These are phyloP conservation scores for Veloboletus limbatus DNA, from an alignment of 1,284 basidiomycete genomes.

Conservation along the genomic window DNA sequence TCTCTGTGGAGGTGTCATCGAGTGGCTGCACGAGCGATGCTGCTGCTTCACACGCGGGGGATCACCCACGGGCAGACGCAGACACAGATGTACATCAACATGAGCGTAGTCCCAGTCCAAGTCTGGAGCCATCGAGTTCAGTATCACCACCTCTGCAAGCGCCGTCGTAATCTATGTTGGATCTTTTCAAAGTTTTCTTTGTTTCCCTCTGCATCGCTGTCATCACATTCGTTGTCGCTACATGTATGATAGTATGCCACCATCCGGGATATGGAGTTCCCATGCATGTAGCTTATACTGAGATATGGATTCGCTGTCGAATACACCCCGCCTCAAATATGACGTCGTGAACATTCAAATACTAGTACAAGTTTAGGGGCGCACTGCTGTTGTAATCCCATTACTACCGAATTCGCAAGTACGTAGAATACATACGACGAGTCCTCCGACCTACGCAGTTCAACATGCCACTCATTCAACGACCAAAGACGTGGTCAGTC, in stretches of 20 bases:
- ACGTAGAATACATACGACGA: too few relatives aligned
- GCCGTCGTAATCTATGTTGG: neutral
- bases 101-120: neutral
- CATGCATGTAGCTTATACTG: neutral
- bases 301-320: too few relatives aligned
- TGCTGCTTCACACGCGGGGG: neutral
- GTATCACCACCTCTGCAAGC: neutral
- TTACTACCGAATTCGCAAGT: too few relatives aligned
- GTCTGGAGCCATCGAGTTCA: neutral
- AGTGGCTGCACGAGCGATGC: too few relatives aligned
- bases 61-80: neutral
- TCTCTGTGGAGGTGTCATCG: neutral
- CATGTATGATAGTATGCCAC: neutral
- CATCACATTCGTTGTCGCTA: neutral
- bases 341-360: too few relatives aligned
- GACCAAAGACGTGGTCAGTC: conserved; percentile 20
- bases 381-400: too few relatives aligned
- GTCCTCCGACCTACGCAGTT: too few relatives aligned
- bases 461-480: conserved; percentile 24
- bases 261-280: neutral
- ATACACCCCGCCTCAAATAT: too few relatives aligned
- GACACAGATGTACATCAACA: too few relatives aligned
- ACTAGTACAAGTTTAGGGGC: too few relatives aligned
- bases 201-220: neutral
- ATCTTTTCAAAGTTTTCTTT: too few relatives aligned